Evolutionary conservation across 805 yeast genomes (phyloP).

Genomic region (Ogataea populi-albae): DNA sequence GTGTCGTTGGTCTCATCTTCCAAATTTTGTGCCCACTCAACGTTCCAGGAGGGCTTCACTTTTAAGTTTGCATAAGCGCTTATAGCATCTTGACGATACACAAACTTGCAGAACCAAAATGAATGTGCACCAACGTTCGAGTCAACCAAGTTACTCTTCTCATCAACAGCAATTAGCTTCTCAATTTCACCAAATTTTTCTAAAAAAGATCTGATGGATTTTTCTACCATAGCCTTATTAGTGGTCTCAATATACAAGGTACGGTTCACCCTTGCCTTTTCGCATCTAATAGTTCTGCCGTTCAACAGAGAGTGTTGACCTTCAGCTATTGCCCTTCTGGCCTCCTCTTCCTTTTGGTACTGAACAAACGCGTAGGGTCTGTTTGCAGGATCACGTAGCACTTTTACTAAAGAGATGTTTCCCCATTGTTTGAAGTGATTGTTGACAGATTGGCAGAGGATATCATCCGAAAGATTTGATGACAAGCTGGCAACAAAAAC

Average conservation of each 20-base stretch:
- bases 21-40: slow-evolving; percentile 86
- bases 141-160: slow-evolving; percentile 29
- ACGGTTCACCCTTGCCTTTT: slow-evolving; percentile 87
- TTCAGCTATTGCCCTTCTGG: slow-evolving; percentile 58
- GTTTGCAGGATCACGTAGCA: slow-evolving; percentile 73
- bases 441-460: slow-evolving; percentile 64
- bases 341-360: slow-evolving; percentile 67
- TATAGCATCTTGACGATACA: slow-evolving; percentile 83
- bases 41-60: slow-evolving; percentile 50
- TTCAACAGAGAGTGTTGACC: slow-evolving; percentile 70
- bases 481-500: slow-evolving; percentile 87
- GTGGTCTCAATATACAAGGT: slow-evolving; percentile 61
- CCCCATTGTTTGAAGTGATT: slow-evolving; percentile 74
- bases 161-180: slow-evolving; percentile 46
- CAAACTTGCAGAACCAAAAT: slow-evolving; percentile 73
- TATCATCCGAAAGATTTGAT: slow-evolving; percentile 63
- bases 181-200: slow-evolving; percentile 74
- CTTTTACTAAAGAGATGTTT: slow-evolving; percentile 67
- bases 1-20: slow-evolving; percentile 42
- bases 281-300: slow-evolving; percentile 81
- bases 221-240: slow-evolving; percentile 19
- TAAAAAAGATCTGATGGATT: slow-evolving; percentile 39
- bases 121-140: slow-evolving; percentile 18
- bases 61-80: slow-evolving; percentile 74
- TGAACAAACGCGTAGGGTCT: slow-evolving; percentile 95